Evolutionary conservation across 2,329 filamentous ascomycete genomes (phyloP), one percentile per base, ranked within the genome.

Genomic region (Fusarium stilboides): DNA sequence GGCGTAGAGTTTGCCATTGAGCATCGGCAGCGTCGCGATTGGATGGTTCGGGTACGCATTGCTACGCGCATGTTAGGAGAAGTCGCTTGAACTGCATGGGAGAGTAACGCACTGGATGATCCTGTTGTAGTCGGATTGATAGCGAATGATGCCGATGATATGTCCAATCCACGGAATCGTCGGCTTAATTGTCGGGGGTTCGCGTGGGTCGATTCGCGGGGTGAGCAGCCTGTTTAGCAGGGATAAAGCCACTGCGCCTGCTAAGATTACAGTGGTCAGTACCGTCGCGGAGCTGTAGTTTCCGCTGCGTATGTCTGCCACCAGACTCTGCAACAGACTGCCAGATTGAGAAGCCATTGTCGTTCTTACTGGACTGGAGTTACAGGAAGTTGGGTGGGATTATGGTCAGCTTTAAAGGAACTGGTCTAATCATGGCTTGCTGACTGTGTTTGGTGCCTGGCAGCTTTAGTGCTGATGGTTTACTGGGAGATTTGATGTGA

Each of bases 91-190:
- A 10, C 2, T 31, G 28, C 13, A 9, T n/a, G 17, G 26, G 3
- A 19, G n/a, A 24, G 5, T 50, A 17, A 70, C 74, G 28, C 68
- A 84, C 82, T 80, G 78, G 12, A 85, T 44, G 24, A 73, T 77
- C 19, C 72, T 65, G 52, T 79, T 74, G 56, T 84, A 84, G 50
- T 75, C 71, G 36, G 77, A 72, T 47, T 79, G 76, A 49, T 77
- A 72, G 44, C 74, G 69, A 39, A 84, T 64, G 68, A 85, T 76
- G 10, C 81, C 80, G 28, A 86, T 71, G 20, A 85, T 75, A 64
- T 86, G 84, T 3, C 84, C 84, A 40, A 86, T 65, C 31, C 82
- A 74, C 1, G 84, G 84, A 34, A 86, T 76, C 17, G 44, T 75
- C 1, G 81, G 75, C 24, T 78, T 77, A 24, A 85, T 28, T 0